Percentiles rank a stretch among this genome's conserved stretches.
These are phyloP conservation scores for Pseudomonodictys pantanalensis DNA, from an alignment of 495 filamentous ascomycete species.

Conservation along the genomic window DNA sequence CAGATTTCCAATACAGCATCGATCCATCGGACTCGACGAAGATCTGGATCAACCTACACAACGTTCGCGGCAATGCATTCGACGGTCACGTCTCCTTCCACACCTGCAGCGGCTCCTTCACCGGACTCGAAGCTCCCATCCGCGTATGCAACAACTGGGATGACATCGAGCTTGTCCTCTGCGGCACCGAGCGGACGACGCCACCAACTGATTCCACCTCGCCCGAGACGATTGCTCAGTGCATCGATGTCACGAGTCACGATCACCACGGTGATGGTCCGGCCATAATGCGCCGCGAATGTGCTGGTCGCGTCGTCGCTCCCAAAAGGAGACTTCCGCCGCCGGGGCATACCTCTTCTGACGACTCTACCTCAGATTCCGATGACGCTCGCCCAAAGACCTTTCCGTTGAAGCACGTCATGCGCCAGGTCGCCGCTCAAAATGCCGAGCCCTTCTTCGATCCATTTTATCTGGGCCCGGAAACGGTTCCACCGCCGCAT, in stretches of 20 bases:
- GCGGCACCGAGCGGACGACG: not conserved
- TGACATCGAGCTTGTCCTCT: slow-evolving; percentile 24
- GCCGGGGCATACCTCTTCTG: not conserved
- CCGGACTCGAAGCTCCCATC: slow-evolving; percentile 5
- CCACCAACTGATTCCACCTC: not conserved
- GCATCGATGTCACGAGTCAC: not conserved
- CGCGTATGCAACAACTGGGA: slow-evolving; percentile 11
- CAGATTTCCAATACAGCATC: slow-evolving; percentile 20
- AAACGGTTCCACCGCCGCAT: too few species aligned
- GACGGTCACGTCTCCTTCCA: not conserved
- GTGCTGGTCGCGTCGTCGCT: not conserved
- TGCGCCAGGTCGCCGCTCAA: not conserved
- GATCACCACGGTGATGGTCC: too few species aligned
- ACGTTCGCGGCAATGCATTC: not conserved
- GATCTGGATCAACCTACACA: slow-evolving; percentile 19
- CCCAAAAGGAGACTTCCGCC: too few species aligned
- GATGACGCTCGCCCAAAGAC: not conserved
- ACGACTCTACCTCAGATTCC: not conserved
- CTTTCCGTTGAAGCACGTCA: not conserved
- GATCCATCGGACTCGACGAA: slow-evolving; percentile 6
- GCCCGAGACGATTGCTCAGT: not conserved
- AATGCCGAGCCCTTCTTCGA: not conserved
- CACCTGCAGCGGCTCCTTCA: slow-evolving; percentile 19
- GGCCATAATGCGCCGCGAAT: too few species aligned
- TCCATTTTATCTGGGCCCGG: too few species aligned